These are phyloP conservation scores for Henckelia pumila DNA, from an alignment of 257 asterid species.

Conservation along the genomic window DNA sequence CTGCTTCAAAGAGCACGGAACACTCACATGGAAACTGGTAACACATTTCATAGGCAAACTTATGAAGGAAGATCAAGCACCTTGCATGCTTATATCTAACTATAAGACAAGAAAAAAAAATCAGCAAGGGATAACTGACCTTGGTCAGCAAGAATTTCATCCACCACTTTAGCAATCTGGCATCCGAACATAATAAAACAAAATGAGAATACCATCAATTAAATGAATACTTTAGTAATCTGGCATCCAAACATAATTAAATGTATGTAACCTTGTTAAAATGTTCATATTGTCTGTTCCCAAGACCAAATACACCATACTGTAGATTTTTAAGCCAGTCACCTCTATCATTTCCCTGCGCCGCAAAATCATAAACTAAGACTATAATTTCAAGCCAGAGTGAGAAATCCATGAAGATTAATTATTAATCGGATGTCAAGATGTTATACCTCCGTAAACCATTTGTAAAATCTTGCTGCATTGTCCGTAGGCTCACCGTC, in stretches of 20 bases:
- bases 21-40: not conserved
- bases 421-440: not conserved
- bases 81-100: not conserved
- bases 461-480: constrained; percentile 93
- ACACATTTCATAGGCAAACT: not conserved
- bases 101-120: constrained; percentile 2
- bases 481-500: constrained; percentile 99
- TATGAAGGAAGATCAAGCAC: not conserved
- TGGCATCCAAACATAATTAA: not conserved
- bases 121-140: constrained; percentile 40
- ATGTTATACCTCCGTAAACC: constrained; percentile 81
- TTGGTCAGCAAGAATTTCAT: constrained; percentile 61
- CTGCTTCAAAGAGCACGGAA: not conserved
- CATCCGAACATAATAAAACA: constrained; percentile 22
- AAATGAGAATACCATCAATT: not conserved
- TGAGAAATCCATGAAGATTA: constrained; percentile 2
- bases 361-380: constrained; percentile 22
- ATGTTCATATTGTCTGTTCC: constrained; percentile 98
- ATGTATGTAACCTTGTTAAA: constrained; percentile 76
- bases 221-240: too few relatives aligned
- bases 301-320: constrained; percentile 94
- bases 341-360: constrained; percentile 76
- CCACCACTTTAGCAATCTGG: constrained; percentile 92
- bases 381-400: constrained; percentile 19
- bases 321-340: constrained; percentile 76